A percentile compares a stretch with the other conserved stretches of the same genome.
phyloP scores from a whole-genome alignment of 2,329 filamentous ascomycete species.

The Amauroascus verrucosus region DNA sequence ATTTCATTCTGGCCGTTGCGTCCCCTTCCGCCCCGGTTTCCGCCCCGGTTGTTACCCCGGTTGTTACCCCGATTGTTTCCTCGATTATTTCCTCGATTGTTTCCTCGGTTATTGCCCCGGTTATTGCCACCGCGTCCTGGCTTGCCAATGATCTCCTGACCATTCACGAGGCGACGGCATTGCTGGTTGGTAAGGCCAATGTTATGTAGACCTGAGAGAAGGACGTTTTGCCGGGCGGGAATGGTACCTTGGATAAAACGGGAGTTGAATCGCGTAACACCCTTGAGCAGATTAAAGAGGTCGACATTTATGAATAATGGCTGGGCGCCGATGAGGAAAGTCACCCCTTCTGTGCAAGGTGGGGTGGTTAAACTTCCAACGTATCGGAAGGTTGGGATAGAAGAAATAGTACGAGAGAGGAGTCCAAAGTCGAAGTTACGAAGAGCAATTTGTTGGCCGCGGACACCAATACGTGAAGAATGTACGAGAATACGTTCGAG shows the following conservation, averaged over 20 bases:
- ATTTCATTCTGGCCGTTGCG: neutral
- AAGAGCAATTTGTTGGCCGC: slow-evolving; percentile 2
- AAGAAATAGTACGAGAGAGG: slow-evolving; percentile 25
- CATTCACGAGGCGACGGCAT: neutral
- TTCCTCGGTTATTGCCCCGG: neutral
- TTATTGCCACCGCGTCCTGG: too few species aligned
- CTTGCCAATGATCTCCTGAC: neutral
- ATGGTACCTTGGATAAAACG: slow-evolving; percentile 14
- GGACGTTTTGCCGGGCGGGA: slow-evolving; percentile 3
- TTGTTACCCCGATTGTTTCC: neutral
- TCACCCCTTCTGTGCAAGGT: slow-evolving; percentile 49
- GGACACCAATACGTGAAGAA: neutral
- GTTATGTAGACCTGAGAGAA: slow-evolving; percentile 5
- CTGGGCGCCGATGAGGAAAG: slow-evolving; percentile 42
- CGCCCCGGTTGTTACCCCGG: neutral
- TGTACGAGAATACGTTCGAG: slow-evolving; percentile 4
- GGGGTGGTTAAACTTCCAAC: slow-evolving; percentile 53
- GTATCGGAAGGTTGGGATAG: slow-evolving; percentile 37
- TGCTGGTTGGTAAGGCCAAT: slow-evolving; percentile 4
- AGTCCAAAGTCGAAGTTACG: slow-evolving; percentile 2
- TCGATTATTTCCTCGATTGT: neutral
- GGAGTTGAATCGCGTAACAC: slow-evolving; percentile 29
- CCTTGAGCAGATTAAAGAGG: slow-evolving; percentile 43
- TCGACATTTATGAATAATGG: slow-evolving; percentile 39
- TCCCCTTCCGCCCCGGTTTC: neutral